Conservation (phyloP, 345 rosid species). For the Abelmoschus esculentus region DNA sequence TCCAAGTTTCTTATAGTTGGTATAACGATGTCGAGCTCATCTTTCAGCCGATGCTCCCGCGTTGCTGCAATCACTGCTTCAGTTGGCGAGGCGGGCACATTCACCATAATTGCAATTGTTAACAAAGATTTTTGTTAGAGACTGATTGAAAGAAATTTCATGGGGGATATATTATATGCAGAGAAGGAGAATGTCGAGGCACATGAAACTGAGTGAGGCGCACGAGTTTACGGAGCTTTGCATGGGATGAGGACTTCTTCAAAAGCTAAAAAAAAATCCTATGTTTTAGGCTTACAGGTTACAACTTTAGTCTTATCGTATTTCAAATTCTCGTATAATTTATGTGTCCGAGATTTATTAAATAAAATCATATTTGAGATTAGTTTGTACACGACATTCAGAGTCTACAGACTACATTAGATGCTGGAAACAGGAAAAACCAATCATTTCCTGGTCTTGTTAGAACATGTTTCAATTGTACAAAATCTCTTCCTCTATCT, state of each 20-base stretch:
- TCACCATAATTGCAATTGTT: slow-evolving; percentile 20
- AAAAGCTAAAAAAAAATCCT: background rate
- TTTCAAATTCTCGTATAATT: too few species aligned
- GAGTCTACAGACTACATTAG: too few species aligned
- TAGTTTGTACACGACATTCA: too few species aligned
- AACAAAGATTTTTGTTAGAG: background rate
- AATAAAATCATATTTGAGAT: too few species aligned
- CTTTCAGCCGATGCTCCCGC: slow-evolving; percentile 44
- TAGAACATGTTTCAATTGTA: background rate
- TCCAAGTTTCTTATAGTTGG: slow-evolving; percentile 93
- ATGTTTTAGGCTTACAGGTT: too few species aligned
- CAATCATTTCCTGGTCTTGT: background rate
- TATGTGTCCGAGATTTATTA: too few species aligned
- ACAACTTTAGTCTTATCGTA: too few species aligned
- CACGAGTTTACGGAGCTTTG: slow-evolving; percentile 6
- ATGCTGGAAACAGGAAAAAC: background rate
- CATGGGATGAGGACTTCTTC: background rate
- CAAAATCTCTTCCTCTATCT: background rate
- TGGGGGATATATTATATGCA: too few species aligned
- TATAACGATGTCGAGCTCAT: slow-evolving; percentile 89
- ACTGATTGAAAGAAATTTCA: background rate
- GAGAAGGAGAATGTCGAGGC: background rate
- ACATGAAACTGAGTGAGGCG: slow-evolving; percentile 18
- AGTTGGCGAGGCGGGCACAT: slow-evolving; percentile 37
- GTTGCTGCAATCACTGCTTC: slow-evolving; percentile 21